Base-by-base conservation (phyloP, 1,139 yeast species). In the Kluyveromyces sp. region DNA sequence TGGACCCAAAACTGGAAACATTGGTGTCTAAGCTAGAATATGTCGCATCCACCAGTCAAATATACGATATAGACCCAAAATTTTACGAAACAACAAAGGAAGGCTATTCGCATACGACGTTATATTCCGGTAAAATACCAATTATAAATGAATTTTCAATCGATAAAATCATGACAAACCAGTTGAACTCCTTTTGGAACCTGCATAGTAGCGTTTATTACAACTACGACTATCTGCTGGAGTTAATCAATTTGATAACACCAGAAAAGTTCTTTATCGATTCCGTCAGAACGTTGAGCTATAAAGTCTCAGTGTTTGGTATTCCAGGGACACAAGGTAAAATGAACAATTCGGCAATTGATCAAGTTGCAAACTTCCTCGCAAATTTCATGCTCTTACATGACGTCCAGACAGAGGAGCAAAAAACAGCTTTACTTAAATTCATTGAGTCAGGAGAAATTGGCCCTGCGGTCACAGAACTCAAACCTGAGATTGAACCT, bases 121-220 rank as follows among this genome's bases (percentile, higher is more conserved):
- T 58, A 8, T 52, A 54, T 6, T 58, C 55, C 36, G 49, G 49
- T 19, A 53, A 51, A 33, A 52, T 61, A 31, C 40, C 51, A 32
- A 49, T 61, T 8, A 47, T 55, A 2, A 55, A 55, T 39, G 65
- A 61, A 29, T 49, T 49, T 29, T 60, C 64, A 6, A 51, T 60
- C 15, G 57, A 60, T 43, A 60, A 59, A 37, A 57, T 61, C 7
- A 47, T 61, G 53, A 50, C 61, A 3, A 61, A 60, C 35, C 65
- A 61, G 49, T 55, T 58, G 17, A 61, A 60, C 39, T 60, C 64
- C 4, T 61, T 61, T 41, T 60, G 65, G 65, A 60, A 58, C 47
- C 46, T 61, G 36, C 65, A 61, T 41, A 60, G 65, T 35, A 60
- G 65, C 45, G 60, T 65, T 3, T 61, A 58, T 42, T 61, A 59